Evolutionary conservation across 1,284 basidiomycete species (phyloP), one percentile per base, ranked within the genome.

Genomic region (Cryptococcus amylolentus): DNA sequence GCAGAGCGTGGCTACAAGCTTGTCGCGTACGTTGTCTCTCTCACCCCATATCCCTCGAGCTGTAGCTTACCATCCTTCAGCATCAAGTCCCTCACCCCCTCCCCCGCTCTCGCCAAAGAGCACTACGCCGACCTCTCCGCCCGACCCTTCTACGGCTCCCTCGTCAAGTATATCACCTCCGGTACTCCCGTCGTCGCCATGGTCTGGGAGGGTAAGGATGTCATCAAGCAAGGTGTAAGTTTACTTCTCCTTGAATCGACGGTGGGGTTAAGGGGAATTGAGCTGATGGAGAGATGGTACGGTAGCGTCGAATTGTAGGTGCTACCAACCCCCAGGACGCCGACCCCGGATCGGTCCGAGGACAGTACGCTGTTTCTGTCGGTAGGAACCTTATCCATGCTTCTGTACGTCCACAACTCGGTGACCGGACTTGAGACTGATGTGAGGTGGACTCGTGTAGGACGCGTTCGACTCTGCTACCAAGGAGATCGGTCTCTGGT

Each of bases 401-500:
- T 50, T 79, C 78, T 13, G 64, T 66, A 41, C 47, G 62, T 61
- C 18, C 27, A 35, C 1, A 5, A 23, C 47, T 39, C n/a, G 14
- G 28, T 50, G 8, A 14, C 23, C 23, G 23, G 40, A 26, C 9
- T 1, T 37, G n/a, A 18, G 31, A 10, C 26, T 41, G 31, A 40
- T 42, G 3, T 46, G 46, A 20, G 46, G 23, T 23, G 23, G 23
- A 23, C 23, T 23, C 43, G 14, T 16, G 27, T 46, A 66, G 61
- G 79, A 80, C 76, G 74, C 74, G 49, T 77, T 77, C 66, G 79
- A 80, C 44, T 71, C 76, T 49, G 79, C 79, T 44, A 79, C 78
- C 67, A 73, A 79, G 71, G 79, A 80, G 73, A 79, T 80, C 58
- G 78, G 74, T 44, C 77, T 79, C 46, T 79, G 79, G 78, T 80